These are phyloP conservation scores for Trichoderma endophyticum DNA, from an alignment of 2,329 filamentous ascomycete genomes.

Conservation along the genomic window DNA sequence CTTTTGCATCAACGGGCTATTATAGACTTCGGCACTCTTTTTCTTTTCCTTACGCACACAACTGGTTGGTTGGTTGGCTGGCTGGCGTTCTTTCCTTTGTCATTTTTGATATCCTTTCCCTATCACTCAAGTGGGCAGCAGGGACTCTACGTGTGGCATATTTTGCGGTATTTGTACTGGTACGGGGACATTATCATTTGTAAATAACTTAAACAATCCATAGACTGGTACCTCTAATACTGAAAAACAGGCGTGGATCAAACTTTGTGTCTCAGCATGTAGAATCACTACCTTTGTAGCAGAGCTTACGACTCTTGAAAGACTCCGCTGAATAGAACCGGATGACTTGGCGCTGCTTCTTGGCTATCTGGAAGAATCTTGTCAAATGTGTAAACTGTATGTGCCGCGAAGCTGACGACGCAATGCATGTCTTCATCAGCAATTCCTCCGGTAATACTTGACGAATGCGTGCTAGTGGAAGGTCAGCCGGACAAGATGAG, in stretches of 20 bases:
- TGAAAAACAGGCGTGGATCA: conserved; percentile 3
- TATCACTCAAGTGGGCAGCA: conserved; percentile 12
- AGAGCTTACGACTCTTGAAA: background rate
- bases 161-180: conserved; percentile 12
- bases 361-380: background rate
- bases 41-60: conserved; percentile 26
- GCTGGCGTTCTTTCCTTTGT: conserved; percentile 33
- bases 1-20: conserved; percentile 33
- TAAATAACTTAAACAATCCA: conserved; percentile 14
- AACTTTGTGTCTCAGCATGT: background rate
- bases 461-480: background rate
- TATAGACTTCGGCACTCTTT: conserved; percentile 37
- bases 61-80: conserved; percentile 23
- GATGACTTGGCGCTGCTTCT: background rate
- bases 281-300: no score
- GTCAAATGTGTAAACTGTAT: background rate
- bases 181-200: conserved; percentile 4
- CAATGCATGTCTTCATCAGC: background rate
- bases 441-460: background rate
- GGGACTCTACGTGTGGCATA: conserved; percentile 16
- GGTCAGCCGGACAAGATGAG: conserved; percentile 3
- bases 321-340: background rate
- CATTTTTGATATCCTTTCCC: conserved; percentile 32
- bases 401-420: background rate
- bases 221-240: conserved; percentile 13